Conservation (phyloP, 2,329 filamentous ascomycete species). For the Xylariaceae sp. region DNA sequence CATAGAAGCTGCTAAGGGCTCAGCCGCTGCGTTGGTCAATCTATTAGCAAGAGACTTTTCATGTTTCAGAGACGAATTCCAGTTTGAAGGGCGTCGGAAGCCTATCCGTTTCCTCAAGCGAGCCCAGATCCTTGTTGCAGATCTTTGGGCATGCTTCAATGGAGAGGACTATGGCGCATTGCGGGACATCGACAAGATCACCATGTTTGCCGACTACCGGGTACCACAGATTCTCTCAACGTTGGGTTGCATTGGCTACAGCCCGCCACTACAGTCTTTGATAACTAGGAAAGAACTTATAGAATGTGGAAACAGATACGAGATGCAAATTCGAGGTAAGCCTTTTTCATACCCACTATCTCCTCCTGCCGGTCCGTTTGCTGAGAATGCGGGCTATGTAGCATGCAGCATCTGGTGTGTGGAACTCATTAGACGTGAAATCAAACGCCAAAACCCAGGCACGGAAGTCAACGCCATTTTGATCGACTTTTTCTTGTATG, state of each 20-base stretch:
- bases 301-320: slow-evolving; percentile 69
- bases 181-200: slow-evolving; percentile 87
- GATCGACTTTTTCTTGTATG: slow-evolving; percentile 97
- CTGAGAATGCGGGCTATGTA: slow-evolving; percentile 29
- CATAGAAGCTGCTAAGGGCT: slow-evolving; percentile 69
- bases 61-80: slow-evolving; percentile 80
- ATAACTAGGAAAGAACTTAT: slow-evolving; percentile 64
- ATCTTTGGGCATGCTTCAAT: slow-evolving; percentile 94
- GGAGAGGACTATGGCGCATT: slow-evolving; percentile 77
- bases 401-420: slow-evolving; percentile 95
- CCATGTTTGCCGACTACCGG: slow-evolving; percentile 98
- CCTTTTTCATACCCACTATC: slow-evolving; percentile 6
- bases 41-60: slow-evolving; percentile 75
- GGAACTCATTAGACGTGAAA: slow-evolving; percentile 81
- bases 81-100: slow-evolving; percentile 65
- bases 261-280: slow-evolving; percentile 69
- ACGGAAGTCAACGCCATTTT: slow-evolving; percentile 78
- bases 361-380: slow-evolving; percentile 1
- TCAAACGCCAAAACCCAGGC: slow-evolving; percentile 67
- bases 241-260: slow-evolving; percentile 79
- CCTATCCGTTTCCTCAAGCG: slow-evolving; percentile 83
- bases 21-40: slow-evolving; percentile 82
- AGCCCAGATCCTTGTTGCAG: slow-evolving; percentile 92
- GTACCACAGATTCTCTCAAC: slow-evolving; percentile 89
- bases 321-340: slow-evolving; percentile 79